These are phyloP conservation scores for Leptographium wingfieldii DNA, from an alignment of 2,329 filamentous ascomycete genomes.

Conservation along the genomic window DNA sequence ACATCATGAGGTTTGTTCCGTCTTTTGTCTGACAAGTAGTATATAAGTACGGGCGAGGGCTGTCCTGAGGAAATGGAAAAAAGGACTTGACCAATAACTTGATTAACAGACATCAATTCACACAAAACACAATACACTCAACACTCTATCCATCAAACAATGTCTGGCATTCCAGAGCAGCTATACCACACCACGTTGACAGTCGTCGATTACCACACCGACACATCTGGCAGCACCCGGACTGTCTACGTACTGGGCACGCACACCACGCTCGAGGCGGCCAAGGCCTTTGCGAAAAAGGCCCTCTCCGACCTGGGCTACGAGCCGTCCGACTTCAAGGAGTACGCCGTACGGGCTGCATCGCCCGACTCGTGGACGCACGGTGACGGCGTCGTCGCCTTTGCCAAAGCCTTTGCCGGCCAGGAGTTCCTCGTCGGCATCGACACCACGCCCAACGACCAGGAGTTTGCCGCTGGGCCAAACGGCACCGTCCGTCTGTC, in stretches of 20 bases:
- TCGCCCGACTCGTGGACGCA: constrained; percentile 19
- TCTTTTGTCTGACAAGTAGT: background rate
- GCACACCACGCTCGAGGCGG: constrained; percentile 21
- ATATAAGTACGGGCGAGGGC: background rate
- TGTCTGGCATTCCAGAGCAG: constrained; percentile 14
- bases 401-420: constrained; percentile 22
- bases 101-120: background rate
- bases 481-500: constrained; percentile 15
- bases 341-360: constrained; percentile 16
- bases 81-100: background rate
- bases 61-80: background rate
- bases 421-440: constrained; percentile 26
- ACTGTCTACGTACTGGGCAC: constrained; percentile 26
- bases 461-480: constrained; percentile 14
- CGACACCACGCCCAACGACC: constrained; percentile 25
- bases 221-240: constrained; percentile 17
- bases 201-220: constrained; percentile 20
- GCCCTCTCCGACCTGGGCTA: constrained; percentile 23
- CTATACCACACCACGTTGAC: constrained; percentile 26
- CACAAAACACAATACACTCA: background rate
- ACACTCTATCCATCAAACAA: background rate
- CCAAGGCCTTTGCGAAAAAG: constrained; percentile 22
- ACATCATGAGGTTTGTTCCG: background rate
- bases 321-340: constrained; percentile 22
- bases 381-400: constrained; percentile 25